Percentiles rank a stretch among this genome's conserved stretches.
phyloP scores from a whole-genome alignment of 2,329 filamentous ascomycete genomes.

The Trichothecium sympodiale region DNA sequence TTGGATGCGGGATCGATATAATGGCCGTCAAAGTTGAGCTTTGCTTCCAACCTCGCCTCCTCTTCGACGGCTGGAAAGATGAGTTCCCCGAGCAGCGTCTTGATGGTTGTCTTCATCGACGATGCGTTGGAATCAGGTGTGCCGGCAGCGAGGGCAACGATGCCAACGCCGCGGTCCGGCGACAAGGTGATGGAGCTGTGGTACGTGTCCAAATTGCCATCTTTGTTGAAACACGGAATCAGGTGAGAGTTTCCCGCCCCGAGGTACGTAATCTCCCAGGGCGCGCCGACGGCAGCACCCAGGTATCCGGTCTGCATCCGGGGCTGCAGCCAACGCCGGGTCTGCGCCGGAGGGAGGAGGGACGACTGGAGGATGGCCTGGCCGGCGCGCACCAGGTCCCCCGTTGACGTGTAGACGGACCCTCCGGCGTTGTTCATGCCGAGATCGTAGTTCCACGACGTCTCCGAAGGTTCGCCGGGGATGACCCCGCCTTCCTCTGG shows the following conservation, averaged over 20 bases:
- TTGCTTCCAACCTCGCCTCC: not conserved
- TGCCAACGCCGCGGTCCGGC: conserved; percentile 27
- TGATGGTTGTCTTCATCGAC: too few species aligned
- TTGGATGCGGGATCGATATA: too few species aligned
- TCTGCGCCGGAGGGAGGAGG: conserved; percentile 17
- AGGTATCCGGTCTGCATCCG: conserved; percentile 18
- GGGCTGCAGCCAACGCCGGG: conserved; percentile 27
- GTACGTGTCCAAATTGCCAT: conserved; percentile 23
- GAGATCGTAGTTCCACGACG: conserved; percentile 14
- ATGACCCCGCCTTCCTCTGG: conserved; percentile 9
- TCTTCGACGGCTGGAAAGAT: not conserved
- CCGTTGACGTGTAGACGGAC: conserved; percentile 18
- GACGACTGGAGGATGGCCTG: conserved; percentile 22
- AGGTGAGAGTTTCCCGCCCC: conserved; percentile 10
- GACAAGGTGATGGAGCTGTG: conserved; percentile 22
- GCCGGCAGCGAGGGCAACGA: conserved; percentile 19
- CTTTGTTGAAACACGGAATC: conserved; percentile 29
- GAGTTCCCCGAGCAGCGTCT: not conserved
- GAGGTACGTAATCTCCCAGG: conserved; percentile 26
- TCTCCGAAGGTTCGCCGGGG: conserved; percentile 7
- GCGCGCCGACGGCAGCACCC: conserved; percentile 23
- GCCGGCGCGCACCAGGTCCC: conserved; percentile 22
- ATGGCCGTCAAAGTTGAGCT: not conserved
- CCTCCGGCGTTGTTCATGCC: conserved; percentile 9
- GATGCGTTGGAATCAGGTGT: conserved; percentile 1